Evolutionary conservation across 2,329 filamentous ascomycete species (phyloP).

Genomic region (Gremmenia infestans): DNA sequence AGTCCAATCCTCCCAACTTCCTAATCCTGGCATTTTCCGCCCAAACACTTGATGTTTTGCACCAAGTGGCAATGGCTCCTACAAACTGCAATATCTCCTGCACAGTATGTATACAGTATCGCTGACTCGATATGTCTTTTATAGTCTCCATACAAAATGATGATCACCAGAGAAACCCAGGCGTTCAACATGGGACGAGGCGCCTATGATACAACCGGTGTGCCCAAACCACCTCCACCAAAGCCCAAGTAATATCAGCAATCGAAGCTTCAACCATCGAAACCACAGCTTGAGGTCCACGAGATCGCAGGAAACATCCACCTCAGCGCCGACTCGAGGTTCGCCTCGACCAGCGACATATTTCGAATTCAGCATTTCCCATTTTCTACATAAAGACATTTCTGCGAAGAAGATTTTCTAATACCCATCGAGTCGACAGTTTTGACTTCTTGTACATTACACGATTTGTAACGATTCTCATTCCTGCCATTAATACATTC

Average conservation of each 20-base stretch:
- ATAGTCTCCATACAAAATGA: constrained; percentile 17
- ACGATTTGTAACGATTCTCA: constrained; percentile 28
- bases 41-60: not conserved
- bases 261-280: constrained; percentile 3
- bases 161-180: constrained; percentile 27
- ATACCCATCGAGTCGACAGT: constrained; percentile 12
- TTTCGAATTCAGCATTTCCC: constrained; percentile 6
- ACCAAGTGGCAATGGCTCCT: constrained; percentile 1
- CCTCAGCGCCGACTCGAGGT: constrained; percentile 5
- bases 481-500: constrained; percentile 20
- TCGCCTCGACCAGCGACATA: constrained; percentile 5
- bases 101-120: constrained; percentile 1
- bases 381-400: constrained; percentile 11
- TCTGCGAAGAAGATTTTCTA: constrained; percentile 16
- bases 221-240: constrained; percentile 40
- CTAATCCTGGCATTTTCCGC: constrained; percentile 1
- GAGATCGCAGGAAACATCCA: constrained; percentile 5
- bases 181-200: constrained; percentile 45
- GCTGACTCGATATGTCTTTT: constrained; percentile 13
- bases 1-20: constrained; percentile 14
- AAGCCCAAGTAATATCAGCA: constrained; percentile 28
- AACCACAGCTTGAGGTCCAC: constrained; percentile 11
- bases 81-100: not conserved
- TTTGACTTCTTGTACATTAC: constrained; percentile 20
- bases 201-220: constrained; percentile 48